phyloP scores from a whole-genome alignment of 371 early-diverging fungal genomes.

The Basidiobolus meristosporus region DNA sequence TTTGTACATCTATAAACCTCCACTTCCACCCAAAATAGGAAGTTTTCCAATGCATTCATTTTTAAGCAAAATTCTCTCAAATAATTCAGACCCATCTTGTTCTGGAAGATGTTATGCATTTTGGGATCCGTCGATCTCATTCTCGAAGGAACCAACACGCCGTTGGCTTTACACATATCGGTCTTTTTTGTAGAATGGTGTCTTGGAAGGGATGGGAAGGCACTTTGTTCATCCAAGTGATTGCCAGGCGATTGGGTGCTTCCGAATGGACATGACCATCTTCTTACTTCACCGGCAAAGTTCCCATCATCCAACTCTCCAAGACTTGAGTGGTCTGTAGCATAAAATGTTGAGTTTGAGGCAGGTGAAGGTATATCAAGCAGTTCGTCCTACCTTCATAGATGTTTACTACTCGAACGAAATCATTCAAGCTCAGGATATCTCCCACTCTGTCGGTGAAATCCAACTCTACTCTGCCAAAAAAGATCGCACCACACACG shows the following conservation, averaged over 20 bases:
- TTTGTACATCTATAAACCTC: conserved; percentile 14
- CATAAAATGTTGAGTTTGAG: no score
- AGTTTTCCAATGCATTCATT: conserved; percentile 28
- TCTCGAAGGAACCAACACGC: conserved; percentile 9
- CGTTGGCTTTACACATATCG: no score
- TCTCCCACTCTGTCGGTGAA: conserved; percentile 6
- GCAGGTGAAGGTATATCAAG: no score
- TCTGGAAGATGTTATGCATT: conserved; percentile 21
- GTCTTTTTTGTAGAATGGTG: no score
- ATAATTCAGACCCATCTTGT: conserved; percentile 18
- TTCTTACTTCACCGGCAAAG: no score
- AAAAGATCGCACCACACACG: neutral
- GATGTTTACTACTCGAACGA: conserved; percentile 5
- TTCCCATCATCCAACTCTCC: no score
- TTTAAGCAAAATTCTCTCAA: conserved; percentile 28
- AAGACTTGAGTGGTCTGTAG: no score
- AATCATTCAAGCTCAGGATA: conserved; percentile 5
- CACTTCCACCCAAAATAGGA: conserved; percentile 34
- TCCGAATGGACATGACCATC: no score
- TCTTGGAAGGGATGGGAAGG: no score
- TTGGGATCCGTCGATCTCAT: conserved; percentile 17
- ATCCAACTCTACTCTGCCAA: conserved; percentile 4
- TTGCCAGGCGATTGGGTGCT: no score
- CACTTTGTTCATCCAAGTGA: no score
- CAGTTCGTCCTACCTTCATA: conserved; percentile 8